These are phyloP conservation scores for Saksenaea vasiformis DNA, from an alignment of 371 early-diverging fungal genomes.

Conservation along the genomic window DNA sequence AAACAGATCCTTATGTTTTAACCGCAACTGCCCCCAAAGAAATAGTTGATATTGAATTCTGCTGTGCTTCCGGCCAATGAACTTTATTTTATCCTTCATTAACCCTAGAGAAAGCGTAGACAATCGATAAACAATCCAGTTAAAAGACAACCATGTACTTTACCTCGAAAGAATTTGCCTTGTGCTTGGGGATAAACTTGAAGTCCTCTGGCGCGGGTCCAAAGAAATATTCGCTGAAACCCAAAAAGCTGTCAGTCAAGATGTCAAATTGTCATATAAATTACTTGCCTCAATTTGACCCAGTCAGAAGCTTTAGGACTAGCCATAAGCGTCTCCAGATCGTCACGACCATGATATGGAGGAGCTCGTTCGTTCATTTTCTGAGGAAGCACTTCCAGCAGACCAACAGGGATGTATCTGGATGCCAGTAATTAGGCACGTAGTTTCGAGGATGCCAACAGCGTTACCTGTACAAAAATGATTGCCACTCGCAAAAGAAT, in stretches of 20 bases:
- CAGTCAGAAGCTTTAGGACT: slow-evolving; percentile 81
- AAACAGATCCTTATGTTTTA: slow-evolving; percentile 70
- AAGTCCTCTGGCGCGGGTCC: slow-evolving; percentile 89
- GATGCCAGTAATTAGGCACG: not conserved
- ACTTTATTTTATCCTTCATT: slow-evolving; percentile 8
- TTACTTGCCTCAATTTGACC: slow-evolving; percentile 75
- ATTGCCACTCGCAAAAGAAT: slow-evolving; percentile 94
- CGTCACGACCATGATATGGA: slow-evolving; percentile 84
- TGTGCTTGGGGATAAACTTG: slow-evolving; percentile 91
- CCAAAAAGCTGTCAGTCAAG: not conserved
- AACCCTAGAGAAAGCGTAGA: not conserved
- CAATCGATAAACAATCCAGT: not conserved
- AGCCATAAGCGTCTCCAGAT: slow-evolving; percentile 94
- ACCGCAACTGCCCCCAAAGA: slow-evolving; percentile 85
- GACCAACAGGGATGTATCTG: slow-evolving; percentile 87
- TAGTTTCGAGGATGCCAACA: slow-evolving; percentile 39
- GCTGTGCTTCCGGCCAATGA: slow-evolving; percentile 33
- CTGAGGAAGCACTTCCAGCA: slow-evolving; percentile 90
- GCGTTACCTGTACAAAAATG: slow-evolving; percentile 69
- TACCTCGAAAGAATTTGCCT: slow-evolving; percentile 82
- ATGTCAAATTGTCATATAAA: not conserved
- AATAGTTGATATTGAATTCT: slow-evolving; percentile 85
- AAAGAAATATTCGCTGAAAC: slow-evolving; percentile 67
- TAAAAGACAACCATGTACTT: not conserved
- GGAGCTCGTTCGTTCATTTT: slow-evolving; percentile 92